These are phyloP conservation scores for Dioscorea cayenensis DNA, from an alignment of 116 monocot species.

Conservation along the genomic window DNA sequence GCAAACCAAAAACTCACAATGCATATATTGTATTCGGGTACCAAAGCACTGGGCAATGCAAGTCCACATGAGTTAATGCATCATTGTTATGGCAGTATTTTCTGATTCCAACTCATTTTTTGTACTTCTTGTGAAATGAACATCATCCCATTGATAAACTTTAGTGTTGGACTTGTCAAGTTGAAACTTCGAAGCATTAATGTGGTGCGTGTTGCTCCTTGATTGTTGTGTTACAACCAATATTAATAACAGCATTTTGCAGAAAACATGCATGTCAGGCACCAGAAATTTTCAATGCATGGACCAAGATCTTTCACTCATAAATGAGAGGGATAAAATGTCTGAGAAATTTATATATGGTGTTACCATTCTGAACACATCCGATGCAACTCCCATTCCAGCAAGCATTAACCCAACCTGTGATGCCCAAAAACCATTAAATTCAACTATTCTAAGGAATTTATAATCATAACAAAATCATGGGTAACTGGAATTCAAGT, in stretches of 20 bases:
- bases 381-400: conserved; percentile 79
- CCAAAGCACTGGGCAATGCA: neutral
- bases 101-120: too few species aligned
- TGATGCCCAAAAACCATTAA: neutral
- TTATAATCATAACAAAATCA: neutral
- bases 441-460: neutral
- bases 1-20: neutral
- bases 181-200: too few species aligned
- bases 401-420: conserved; percentile 94
- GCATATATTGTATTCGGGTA: neutral
- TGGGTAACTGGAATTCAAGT: too few species aligned
- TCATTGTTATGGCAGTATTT: neutral
- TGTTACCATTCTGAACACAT: conserved; percentile 93
- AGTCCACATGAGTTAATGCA: neutral
- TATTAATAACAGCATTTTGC: neutral
- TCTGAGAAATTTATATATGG: neutral
- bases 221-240: neutral
- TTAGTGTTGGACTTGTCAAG: too few species aligned
- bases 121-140: too few species aligned
- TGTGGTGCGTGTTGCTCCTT: neutral
- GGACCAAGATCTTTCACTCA: neutral
- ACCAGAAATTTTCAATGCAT: neutral
- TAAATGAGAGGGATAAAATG: neutral
- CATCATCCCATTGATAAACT: too few species aligned
- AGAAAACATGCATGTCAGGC: neutral